These are phyloP conservation scores for Arthromyces matolae DNA, from an alignment of 768 basidiomycete genomes.

Conservation along the genomic window DNA sequence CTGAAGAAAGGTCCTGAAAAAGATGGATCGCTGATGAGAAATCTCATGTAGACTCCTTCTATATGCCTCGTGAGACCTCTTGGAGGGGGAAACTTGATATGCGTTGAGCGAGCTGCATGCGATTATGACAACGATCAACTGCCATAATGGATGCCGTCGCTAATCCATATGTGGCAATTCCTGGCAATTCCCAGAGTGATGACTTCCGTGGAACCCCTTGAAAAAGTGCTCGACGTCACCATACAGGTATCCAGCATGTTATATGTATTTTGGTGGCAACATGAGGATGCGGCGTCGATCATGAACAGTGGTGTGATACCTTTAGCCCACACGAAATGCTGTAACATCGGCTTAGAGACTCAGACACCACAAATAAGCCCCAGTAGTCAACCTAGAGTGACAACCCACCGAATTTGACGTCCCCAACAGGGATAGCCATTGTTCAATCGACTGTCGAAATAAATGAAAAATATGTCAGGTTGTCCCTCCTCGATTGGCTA, in stretches of 20 bases:
- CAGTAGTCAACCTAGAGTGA: no score
- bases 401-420: no score
- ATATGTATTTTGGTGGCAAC: no score
- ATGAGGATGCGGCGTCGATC: no score
- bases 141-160: background rate
- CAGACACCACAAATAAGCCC: no score
- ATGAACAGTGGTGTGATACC: no score
- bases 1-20: background rate
- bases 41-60: background rate
- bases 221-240: background rate
- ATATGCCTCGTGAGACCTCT: background rate
- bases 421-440: no score
- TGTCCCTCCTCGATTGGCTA: no score
- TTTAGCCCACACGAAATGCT: no score
- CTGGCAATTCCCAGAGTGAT: background rate
- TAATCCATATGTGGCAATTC: slow-evolving; percentile 1
- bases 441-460: no score
- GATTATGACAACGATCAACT: slow-evolving; percentile 3
- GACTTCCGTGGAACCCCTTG: background rate
- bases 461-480: no score
- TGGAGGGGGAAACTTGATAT: background rate
- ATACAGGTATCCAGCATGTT: background rate
- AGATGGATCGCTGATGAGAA: slow-evolving; percentile 5
- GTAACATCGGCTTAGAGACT: no score
- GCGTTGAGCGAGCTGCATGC: background rate